Conservation (phyloP, 768 basidiomycete species). For the Pulveroboletus sp. region DNA sequence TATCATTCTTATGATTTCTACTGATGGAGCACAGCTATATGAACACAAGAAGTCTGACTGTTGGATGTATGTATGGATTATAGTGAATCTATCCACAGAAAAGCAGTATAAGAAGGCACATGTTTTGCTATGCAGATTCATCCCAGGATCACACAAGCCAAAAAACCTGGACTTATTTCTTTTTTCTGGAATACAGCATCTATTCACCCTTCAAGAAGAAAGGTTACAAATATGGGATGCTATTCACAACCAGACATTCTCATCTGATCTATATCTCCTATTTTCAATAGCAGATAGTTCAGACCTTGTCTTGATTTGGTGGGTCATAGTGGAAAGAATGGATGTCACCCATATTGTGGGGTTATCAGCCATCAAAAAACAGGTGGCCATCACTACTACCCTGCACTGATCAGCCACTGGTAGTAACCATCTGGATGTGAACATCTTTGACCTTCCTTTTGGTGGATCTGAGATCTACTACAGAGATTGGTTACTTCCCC, state of each 20-base stretch:
- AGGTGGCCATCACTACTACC: no score
- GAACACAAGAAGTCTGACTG: neutral
- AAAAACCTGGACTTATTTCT: neutral
- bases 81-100: neutral
- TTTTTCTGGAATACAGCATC: neutral
- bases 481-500: no score
- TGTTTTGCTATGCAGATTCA: neutral
- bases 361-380: no score
- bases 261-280: neutral
- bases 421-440: no score
- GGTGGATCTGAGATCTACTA: no score
- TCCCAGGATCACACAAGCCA: neutral
- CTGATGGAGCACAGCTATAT: neutral
- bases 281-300: neutral
- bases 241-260: neutral
- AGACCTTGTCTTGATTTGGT: neutral
- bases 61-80: neutral
- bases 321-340: neutral
- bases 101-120: no score
- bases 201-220: no score
- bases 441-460: no score
- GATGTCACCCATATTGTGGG: neutral
- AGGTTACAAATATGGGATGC: no score
- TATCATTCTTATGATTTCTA: neutral
- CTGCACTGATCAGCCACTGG: no score